Conservation (phyloP, 306 rosid genomes). For the Cicer judaicum region DNA sequence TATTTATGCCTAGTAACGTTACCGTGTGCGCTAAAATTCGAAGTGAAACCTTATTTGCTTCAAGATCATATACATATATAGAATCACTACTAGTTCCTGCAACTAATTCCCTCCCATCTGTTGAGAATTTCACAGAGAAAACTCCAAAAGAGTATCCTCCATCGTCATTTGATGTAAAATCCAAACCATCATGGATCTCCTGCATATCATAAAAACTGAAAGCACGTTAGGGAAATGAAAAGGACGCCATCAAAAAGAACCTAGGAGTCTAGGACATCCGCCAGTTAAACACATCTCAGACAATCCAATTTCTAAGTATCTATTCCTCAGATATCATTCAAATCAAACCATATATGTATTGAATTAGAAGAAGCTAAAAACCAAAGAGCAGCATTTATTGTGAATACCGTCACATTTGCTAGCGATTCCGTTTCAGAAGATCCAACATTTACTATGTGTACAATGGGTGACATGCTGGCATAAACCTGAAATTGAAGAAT, state of each 20-base stretch:
- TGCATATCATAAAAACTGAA: slow-evolving; percentile 53
- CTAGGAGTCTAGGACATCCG: slow-evolving; percentile 18
- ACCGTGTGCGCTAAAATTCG: slow-evolving; percentile 85
- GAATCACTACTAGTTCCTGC: slow-evolving; percentile 91
- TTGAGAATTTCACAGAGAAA: slow-evolving; percentile 85
- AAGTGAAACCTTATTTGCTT: slow-evolving; percentile 81
- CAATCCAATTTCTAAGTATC: slow-evolving; percentile 6
- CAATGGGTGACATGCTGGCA: slow-evolving; percentile 94
- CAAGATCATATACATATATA: slow-evolving; percentile 87
- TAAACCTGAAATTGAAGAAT: slow-evolving; percentile 70
- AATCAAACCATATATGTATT: slow-evolving; percentile 14
- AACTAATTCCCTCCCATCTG: slow-evolving; percentile 90
- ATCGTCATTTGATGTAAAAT: slow-evolving; percentile 66
- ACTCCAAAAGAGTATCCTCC: slow-evolving; percentile 76
- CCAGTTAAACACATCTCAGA: slow-evolving; percentile 22
- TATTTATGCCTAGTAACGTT: slow-evolving; percentile 36
- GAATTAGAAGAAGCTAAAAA: slow-evolving; percentile 28
- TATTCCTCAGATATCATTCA: slow-evolving; percentile 31
- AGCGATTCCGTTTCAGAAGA: slow-evolving; percentile 71
- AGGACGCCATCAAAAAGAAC: slow-evolving; percentile 8
- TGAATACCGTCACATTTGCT: slow-evolving; percentile 79
- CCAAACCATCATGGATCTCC: slow-evolving; percentile 89
- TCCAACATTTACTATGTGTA: slow-evolving; percentile 75
- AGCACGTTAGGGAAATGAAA: slow-evolving; percentile 36
- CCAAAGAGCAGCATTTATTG: slow-evolving; percentile 20